Evolutionary conservation across 768 basidiomycete genomes (phyloP).

Genomic region (Boletales sp.): DNA sequence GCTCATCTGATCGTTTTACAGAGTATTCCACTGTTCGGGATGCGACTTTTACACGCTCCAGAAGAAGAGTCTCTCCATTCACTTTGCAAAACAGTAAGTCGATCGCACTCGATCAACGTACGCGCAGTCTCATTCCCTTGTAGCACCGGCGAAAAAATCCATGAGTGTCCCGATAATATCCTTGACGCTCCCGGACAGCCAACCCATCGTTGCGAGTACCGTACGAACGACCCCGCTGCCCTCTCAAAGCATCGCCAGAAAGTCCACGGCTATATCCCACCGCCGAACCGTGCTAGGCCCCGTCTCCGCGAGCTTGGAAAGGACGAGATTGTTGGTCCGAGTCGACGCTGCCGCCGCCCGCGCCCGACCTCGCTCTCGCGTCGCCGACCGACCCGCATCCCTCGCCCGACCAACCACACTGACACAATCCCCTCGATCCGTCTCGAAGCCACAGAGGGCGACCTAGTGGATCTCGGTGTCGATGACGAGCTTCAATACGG

Average conservation of each 20-base stretch:
- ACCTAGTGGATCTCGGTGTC: neutral
- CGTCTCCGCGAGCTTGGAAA: neutral
- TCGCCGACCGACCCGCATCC: neutral
- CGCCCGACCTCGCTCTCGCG: neutral
- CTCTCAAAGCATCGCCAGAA: slow-evolving; percentile 24
- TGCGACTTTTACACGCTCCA: slow-evolving; percentile 17
- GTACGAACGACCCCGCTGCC: slow-evolving; percentile 24
- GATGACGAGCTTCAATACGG: neutral
- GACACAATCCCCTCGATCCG: neutral
- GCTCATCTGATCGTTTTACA: neutral
- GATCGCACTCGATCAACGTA: no score
- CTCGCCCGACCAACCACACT: neutral
- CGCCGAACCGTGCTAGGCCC: slow-evolving; percentile 1
- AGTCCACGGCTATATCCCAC: slow-evolving; percentile 20
- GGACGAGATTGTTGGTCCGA: neutral
- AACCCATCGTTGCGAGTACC: slow-evolving; percentile 13
- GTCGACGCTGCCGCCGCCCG: neutral
- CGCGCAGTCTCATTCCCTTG: neutral
- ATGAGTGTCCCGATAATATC: slow-evolving; percentile 10
- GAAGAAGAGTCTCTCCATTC: slow-evolving; percentile 22
- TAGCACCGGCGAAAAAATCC: slow-evolving; percentile 22
- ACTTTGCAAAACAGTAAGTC: slow-evolving; percentile 18
- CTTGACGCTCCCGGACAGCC: neutral
- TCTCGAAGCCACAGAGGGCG: no score
- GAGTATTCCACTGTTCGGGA: slow-evolving; percentile 15